Evolutionary conservation across 352 stramenopile species (phyloP).

Genomic region (Phytopythium litorale): DNA sequence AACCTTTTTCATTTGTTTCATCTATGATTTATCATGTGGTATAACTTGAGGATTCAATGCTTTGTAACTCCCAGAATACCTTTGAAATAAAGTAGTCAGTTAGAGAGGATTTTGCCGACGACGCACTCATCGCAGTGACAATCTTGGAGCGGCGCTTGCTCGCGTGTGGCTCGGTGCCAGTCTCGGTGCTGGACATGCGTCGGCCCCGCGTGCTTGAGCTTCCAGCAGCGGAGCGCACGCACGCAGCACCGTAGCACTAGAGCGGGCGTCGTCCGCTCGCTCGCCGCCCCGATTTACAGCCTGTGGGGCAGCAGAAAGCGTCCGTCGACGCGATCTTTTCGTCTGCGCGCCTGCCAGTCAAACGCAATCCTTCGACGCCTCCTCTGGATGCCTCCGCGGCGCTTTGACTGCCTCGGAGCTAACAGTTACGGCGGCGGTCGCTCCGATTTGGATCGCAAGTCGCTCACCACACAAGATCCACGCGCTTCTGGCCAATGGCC

Average conservation of each 20-base stretch:
- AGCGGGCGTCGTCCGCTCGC: constrained; percentile 1
- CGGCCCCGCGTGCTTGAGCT: not conserved
- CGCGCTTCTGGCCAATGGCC: not conserved
- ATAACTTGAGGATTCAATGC: not conserved
- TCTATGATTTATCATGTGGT: not conserved
- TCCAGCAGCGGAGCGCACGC: not conserved
- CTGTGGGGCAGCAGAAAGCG: not conserved
- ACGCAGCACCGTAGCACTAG: not conserved
- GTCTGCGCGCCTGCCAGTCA: not conserved
- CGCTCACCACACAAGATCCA: not conserved
- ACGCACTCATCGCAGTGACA: not conserved
- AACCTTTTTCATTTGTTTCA: not conserved
- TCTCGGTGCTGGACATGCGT: not conserved
- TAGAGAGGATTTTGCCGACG: not conserved
- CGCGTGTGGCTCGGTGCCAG: constrained; percentile 2
- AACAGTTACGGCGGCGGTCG: not conserved
- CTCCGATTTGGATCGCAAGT: not conserved
- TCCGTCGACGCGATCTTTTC: not conserved
- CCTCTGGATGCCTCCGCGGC: not conserved
- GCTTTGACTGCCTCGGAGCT: not conserved
- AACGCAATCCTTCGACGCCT: not conserved
- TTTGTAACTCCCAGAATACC: not conserved
- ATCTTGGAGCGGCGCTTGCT: constrained; percentile 6
- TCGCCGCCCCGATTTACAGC: not conserved
- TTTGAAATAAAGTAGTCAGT: not conserved